These are phyloP conservation scores for Ceratobasidium sp. DNA, from an alignment of 1,284 basidiomycete genomes.

Conservation along the genomic window DNA sequence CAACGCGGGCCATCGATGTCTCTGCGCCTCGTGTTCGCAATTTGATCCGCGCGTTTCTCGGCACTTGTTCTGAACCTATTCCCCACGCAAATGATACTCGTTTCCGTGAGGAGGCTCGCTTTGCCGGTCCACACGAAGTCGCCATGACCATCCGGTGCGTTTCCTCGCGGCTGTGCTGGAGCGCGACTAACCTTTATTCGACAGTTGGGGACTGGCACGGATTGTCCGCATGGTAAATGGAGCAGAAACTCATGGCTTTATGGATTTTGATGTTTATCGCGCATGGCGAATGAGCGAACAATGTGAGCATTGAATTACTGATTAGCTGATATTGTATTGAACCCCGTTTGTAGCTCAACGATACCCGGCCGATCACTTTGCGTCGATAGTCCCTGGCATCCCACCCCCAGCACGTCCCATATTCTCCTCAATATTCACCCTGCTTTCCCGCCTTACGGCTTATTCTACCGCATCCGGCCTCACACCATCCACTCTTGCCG, in stretches of 20 bases:
- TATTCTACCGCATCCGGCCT: slow-evolving; percentile 83
- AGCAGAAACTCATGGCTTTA: slow-evolving; percentile 73
- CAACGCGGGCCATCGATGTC: slow-evolving; percentile 84
- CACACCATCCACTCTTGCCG: slow-evolving; percentile 82
- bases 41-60: slow-evolving; percentile 79
- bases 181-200: slow-evolving; percentile 53
- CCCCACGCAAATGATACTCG: slow-evolving; percentile 62
- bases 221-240: slow-evolving; percentile 73
- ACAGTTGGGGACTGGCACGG: slow-evolving; percentile 85
- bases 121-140: slow-evolving; percentile 85
- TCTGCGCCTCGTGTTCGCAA: slow-evolving; percentile 74
- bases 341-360: slow-evolving; percentile 36
- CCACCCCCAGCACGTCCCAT: slow-evolving; percentile 67
- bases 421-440: slow-evolving; percentile 72
- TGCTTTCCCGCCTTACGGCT: slow-evolving; percentile 81
- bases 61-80: slow-evolving; percentile 55
- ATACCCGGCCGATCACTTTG: slow-evolving; percentile 46
- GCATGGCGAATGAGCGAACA: slow-evolving; percentile 81
- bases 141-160: slow-evolving; percentile 64
- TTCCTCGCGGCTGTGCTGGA: background rate
- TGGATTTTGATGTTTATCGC: slow-evolving; percentile 82
- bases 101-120: slow-evolving; percentile 81
- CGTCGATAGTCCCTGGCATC: slow-evolving; percentile 64
- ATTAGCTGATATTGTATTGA: slow-evolving; percentile 4
- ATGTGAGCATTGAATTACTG: slow-evolving; percentile 60